Evolutionary conservation across 257 asterid genomes (phyloP), one percentile per base, ranked within the genome.

Genomic region (Gynochthodes officinalis): DNA sequence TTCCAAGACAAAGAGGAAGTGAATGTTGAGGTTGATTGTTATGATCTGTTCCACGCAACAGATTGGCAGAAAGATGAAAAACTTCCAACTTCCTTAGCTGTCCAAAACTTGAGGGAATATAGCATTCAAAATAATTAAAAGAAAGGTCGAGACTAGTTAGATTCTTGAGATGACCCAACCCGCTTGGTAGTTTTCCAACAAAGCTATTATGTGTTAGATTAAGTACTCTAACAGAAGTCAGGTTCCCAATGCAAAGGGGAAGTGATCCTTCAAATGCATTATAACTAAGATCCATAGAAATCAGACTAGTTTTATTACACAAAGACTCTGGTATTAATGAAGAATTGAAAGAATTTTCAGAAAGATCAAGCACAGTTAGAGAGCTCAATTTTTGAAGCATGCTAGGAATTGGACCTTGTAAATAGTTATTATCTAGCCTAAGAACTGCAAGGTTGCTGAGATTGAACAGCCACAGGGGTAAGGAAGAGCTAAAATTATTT

Each of bases 401-500:
- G 53, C 4, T 2, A 5, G 53, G 53, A 1, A 48, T 13, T 48
- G 53, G 53, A 15, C 53, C 53, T 13, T 15, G 9, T 4, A 48
- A 48, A 3, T 15, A 1, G 15, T 48, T 13, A 16, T 21, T 7
- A 13, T 16, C 53, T 12, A 48, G 18, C 21, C 21, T 48, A 48
- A 48, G 53, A 48, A 48, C 53, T 48, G 4, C 9, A 48, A 57
- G 33, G 33, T 0, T 37, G 30, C 4, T 62, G 5, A 64, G 0
- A 19, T 76, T 76, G 55, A 46, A 73, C 14, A 77, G 25, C 74
- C 74, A 55, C 3, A 48, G 49, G n/a, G 73, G 75, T 16, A 71
- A 8, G 13, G 66, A 6, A 21, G 74, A 69, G 8, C 66, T 25
- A 16, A 73, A 15, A 6, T 19, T 12, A 27, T 78, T 78, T 13